Conservation (phyloP, 2,329 filamentous ascomycete species). For the Cercospora sojina region DNA sequence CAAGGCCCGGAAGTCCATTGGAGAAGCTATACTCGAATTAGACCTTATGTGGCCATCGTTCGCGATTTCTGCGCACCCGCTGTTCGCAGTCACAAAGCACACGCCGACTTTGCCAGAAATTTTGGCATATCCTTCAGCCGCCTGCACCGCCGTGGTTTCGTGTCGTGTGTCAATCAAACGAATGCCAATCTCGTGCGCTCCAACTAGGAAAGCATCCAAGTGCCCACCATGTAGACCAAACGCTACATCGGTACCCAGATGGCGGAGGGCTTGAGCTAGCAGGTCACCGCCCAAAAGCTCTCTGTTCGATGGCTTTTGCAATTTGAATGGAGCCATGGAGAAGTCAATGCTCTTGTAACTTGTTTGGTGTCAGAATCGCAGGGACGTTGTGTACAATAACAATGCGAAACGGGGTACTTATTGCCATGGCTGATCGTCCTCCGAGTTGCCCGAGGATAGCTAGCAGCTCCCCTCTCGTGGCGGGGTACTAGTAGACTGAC, state of each 20-base stretch:
- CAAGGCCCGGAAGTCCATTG: constrained; percentile 49
- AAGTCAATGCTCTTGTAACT: not conserved
- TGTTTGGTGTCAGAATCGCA: not conserved
- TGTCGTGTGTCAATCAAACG: constrained; percentile 49
- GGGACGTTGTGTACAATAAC: not conserved
- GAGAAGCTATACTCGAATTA: constrained; percentile 41
- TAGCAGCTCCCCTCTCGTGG: constrained; percentile 13
- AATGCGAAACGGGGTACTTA: not conserved
- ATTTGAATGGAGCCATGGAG: constrained; percentile 28
- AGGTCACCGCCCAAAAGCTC: constrained; percentile 49
- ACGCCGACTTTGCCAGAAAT: constrained; percentile 46
- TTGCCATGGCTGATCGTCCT: not conserved
- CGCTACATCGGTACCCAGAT: constrained; percentile 45
- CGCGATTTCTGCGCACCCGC: constrained; percentile 38
- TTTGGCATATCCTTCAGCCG: constrained; percentile 49
- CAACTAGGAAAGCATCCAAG: constrained; percentile 51
- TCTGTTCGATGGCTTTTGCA: constrained; percentile 39
- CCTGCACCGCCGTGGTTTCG: constrained; percentile 51
- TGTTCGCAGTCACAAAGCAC: constrained; percentile 52
- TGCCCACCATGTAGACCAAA: constrained; percentile 53
- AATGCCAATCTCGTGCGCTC: constrained; percentile 44
- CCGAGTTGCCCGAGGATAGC: constrained; percentile 11
- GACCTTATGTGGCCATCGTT: not conserved
- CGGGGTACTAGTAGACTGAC: constrained; percentile 1
- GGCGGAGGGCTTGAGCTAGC: constrained; percentile 46